Conservation (phyloP, 2,329 filamentous ascomycete species). For the Aureobasidium pullulans region DNA sequence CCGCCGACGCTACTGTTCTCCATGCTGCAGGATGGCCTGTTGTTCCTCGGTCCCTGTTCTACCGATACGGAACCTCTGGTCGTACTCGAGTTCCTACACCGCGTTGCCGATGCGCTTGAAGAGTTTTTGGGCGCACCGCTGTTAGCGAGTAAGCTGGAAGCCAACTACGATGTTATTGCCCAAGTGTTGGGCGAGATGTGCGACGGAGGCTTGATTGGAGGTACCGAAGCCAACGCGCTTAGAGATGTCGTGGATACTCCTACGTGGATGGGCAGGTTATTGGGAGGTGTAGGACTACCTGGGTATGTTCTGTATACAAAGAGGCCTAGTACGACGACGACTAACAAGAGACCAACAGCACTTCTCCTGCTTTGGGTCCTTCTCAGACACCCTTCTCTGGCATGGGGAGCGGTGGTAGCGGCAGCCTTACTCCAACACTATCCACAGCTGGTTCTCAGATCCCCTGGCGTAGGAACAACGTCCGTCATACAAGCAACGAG, state of each 20-base stretch:
- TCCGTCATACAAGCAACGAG: conserved; percentile 93
- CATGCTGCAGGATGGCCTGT: conserved; percentile 74
- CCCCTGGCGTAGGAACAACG: conserved; percentile 86
- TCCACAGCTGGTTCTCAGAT: conserved; percentile 43
- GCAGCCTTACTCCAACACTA: conserved; percentile 20
- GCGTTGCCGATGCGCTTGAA: conserved; percentile 84
- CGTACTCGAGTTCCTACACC: conserved; percentile 88
- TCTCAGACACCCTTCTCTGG: background rate
- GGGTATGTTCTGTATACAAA: conserved; percentile 29
- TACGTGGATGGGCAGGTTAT: conserved; percentile 77
- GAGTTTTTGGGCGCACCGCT: conserved; percentile 88
- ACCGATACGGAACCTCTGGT: conserved; percentile 82
- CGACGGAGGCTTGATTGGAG: conserved; percentile 80
- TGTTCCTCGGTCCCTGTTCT: conserved; percentile 79
- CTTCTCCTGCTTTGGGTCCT: conserved; percentile 6
- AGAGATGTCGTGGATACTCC: conserved; percentile 88
- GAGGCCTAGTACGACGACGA: too few species aligned
- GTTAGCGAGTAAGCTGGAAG: conserved; percentile 77
- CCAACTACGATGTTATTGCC: conserved; percentile 85
- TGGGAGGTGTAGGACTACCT: conserved; percentile 80
- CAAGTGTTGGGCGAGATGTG: conserved; percentile 95
- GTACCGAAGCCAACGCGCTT: conserved; percentile 87
- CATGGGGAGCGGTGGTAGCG: background rate
- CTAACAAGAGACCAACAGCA: background rate
- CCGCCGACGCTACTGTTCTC: conserved; percentile 87